Evolutionary conservation across 2,329 filamentous ascomycete species (phyloP), one percentile per base, ranked within the genome.

Genomic region (Aspergillus sp.): DNA sequence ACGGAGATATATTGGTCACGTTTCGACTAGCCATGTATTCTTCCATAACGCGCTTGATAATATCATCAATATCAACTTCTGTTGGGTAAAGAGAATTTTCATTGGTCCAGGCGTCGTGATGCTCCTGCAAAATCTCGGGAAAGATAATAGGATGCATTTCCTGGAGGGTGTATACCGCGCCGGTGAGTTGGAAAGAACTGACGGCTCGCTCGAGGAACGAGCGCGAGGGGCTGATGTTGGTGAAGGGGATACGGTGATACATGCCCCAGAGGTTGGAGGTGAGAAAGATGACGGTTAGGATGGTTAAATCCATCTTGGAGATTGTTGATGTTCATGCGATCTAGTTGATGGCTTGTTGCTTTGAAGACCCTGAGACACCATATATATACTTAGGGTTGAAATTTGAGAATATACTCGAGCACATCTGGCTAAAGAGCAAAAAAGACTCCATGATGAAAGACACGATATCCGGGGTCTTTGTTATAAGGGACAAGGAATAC

Each of bases 231-330:
- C 53, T 47, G 17, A 60, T 50, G 7, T 47, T 45, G 9, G 55
- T 59, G 32, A 54, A 52, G 1, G 59, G 59, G 33, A 61, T 50
- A 12, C 46, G 49, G n/a, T 47, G 42, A 25, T 50, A 60, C 10
- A 51, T 42, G 4, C 58, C 55, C 44, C 57, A 56, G 22, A 61
- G 41, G 32, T 53, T 59, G 27, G 53, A 45, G 5, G 48, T 46
- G 9, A 60, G 7, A 19, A 58, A 56, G 19, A 56, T 45, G 5
- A 53, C 20, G 9, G 49, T 22, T 4, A 58, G 49, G 17, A 57
- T 47, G 13, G 50, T 33, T 23, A 55, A 35, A 15, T 55, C 51
- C 57, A 58, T 61, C 30, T 30, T 43, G 41, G 20, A 25, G 2
- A 19, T 10, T 30, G 9, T 12, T 5, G 25, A 12, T 30, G 2